Conservation (phyloP, 345 rosid species). For the Dovyalis caffra region DNA sequence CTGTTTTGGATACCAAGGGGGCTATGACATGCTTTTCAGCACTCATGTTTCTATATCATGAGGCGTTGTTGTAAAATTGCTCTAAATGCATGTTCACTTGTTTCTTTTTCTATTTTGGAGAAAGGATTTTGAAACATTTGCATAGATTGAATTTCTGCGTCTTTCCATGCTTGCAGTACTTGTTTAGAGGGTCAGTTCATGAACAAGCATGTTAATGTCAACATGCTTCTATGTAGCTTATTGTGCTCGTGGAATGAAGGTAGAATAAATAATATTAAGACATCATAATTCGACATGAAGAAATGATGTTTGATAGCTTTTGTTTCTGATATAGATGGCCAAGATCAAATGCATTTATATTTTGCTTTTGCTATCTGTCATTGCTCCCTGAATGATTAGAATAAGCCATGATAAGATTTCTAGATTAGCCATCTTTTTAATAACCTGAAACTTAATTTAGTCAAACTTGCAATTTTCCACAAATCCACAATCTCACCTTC, state of each 20-base stretch:
- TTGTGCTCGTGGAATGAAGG: not conserved
- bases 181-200: not conserved
- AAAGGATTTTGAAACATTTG: not conserved
- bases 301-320: not conserved
- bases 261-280: not conserved
- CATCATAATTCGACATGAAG: not conserved
- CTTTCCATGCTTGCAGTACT: not conserved
- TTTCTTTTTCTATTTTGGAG: not conserved
- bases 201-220: not conserved
- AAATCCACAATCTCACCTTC: too few relatives aligned
- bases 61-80: not conserved
- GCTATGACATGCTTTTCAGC: not conserved
- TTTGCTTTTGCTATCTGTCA: not conserved
- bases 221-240: not conserved
- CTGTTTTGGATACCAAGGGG: too few relatives aligned
- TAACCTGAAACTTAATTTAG: too few relatives aligned
- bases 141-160: not conserved
- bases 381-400: too few relatives aligned
- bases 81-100: not conserved
- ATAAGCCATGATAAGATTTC: too few relatives aligned
- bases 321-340: not conserved
- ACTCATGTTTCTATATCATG: not conserved
- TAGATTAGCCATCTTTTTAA: too few relatives aligned
- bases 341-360: not conserved
- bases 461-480: too few relatives aligned